These are phyloP conservation scores for Paramecium sexaurelia DNA, from an alignment of 73 alveolate genomes.

Conservation along the genomic window DNA sequence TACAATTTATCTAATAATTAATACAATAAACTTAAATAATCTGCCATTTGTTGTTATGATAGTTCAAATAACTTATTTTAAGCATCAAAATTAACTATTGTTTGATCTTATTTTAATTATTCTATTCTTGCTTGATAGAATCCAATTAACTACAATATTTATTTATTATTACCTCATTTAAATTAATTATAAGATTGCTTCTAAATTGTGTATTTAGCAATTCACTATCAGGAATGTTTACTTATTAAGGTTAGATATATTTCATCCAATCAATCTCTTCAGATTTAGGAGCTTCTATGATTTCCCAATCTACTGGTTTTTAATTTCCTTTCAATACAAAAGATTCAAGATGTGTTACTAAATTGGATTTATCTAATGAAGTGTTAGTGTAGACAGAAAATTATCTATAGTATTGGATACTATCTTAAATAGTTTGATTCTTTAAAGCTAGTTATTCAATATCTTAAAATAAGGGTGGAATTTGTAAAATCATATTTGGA, in stretches of 20 bases:
- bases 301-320: constrained; percentile 29
- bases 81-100: background rate
- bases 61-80: background rate
- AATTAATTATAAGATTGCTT: background rate
- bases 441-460: background rate
- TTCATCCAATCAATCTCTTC: constrained; percentile 56
- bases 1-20: background rate
- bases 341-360: background rate
- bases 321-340: background rate
- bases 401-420: constrained; percentile 13
- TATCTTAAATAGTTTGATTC: background rate
- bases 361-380: background rate
- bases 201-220: background rate
- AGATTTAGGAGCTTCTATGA: background rate
- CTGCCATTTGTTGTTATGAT: background rate
- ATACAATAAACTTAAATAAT: background rate
- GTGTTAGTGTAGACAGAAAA: background rate
- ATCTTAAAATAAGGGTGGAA: constrained; percentile 2
- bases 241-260: constrained; percentile 9
- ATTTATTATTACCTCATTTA: background rate
- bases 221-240: background rate
- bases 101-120: background rate
- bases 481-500: constrained; percentile 13
- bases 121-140: constrained; percentile 12
- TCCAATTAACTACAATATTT: background rate